phyloP scores from a whole-genome alignment of 2,329 filamentous ascomycete genomes.

The Fonsecaea pugnacius region DNA sequence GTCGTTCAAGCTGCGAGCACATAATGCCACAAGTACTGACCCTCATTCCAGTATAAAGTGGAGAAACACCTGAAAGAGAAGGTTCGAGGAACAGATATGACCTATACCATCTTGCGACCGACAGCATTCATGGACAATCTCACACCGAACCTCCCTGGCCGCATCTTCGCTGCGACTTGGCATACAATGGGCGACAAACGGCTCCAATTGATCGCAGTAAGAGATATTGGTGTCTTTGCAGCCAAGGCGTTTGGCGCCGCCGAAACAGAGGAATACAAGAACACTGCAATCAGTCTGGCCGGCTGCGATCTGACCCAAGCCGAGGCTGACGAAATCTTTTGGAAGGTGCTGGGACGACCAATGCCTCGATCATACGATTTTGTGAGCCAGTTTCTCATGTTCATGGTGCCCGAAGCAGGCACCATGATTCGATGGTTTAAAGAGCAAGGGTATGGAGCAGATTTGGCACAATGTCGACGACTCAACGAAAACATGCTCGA shows the following conservation, averaged over 20 bases:
- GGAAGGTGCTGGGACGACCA: constrained; percentile 51
- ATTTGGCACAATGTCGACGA: constrained; percentile 50
- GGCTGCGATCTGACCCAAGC: constrained; percentile 58
- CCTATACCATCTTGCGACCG: constrained; percentile 66
- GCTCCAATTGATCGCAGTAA: constrained; percentile 50
- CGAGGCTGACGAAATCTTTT: constrained; percentile 53
- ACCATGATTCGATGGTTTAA: constrained; percentile 59
- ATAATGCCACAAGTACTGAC: constrained; percentile 7
- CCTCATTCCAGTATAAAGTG: constrained; percentile 52
- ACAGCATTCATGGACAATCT: constrained; percentile 67
- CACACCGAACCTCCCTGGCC: constrained; percentile 52
- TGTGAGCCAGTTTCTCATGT: constrained; percentile 29
- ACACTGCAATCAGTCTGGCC: constrained; percentile 54
- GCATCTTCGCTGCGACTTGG: constrained; percentile 54
- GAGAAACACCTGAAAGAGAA: constrained; percentile 63
- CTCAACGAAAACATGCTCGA: constrained; percentile 53
- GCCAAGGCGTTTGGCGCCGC: constrained; percentile 55
- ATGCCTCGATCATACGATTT: constrained; percentile 45
- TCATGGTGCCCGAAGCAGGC: constrained; percentile 45
- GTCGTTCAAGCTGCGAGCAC: not conserved
- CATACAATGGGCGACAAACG: constrained; percentile 49
- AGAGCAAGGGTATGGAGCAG: constrained; percentile 52
- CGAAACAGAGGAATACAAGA: constrained; percentile 47
- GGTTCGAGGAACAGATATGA: constrained; percentile 53
- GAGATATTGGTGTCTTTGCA: constrained; percentile 59